phyloP scores from a whole-genome alignment of 2,329 filamentous ascomycete genomes.

The Botrytis elliptica region DNA sequence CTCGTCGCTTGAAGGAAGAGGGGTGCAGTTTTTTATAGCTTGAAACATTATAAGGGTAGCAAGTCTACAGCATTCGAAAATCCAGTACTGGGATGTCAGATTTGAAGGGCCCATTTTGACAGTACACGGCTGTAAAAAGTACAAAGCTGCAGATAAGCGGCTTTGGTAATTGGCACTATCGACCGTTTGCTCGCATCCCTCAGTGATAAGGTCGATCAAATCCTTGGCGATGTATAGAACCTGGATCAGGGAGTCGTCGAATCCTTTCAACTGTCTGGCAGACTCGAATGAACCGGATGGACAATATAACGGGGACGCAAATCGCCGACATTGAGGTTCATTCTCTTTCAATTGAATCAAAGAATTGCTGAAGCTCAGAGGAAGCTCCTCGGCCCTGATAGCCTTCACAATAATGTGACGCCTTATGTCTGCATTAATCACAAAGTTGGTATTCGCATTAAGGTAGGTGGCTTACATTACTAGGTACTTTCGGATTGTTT shows the following conservation, averaged over 20 bases:
- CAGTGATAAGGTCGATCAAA: background rate
- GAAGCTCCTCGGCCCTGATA: background rate
- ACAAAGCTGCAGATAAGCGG: background rate
- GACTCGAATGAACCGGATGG: background rate
- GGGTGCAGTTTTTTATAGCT: background rate
- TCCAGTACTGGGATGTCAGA: background rate
- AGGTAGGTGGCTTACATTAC: background rate
- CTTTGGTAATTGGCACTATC: background rate
- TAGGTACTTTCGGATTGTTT: background rate
- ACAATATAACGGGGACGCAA: background rate
- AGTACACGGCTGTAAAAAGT: background rate
- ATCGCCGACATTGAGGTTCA: background rate
- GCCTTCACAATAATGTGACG: background rate
- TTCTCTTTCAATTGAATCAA: background rate
- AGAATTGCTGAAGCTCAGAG: background rate
- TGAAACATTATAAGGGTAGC: background rate
- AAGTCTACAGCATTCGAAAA: conserved; percentile 4
- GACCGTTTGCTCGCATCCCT: background rate
- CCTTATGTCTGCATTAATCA: background rate
- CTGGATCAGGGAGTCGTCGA: background rate
- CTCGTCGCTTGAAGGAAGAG: background rate
- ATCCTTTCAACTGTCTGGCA: background rate
- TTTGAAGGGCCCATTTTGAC: background rate
- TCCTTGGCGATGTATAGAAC: background rate
- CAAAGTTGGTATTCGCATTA: background rate